Base-by-base conservation (phyloP, 169 alveolate genomes). In the Eimeria maxima region DNA sequence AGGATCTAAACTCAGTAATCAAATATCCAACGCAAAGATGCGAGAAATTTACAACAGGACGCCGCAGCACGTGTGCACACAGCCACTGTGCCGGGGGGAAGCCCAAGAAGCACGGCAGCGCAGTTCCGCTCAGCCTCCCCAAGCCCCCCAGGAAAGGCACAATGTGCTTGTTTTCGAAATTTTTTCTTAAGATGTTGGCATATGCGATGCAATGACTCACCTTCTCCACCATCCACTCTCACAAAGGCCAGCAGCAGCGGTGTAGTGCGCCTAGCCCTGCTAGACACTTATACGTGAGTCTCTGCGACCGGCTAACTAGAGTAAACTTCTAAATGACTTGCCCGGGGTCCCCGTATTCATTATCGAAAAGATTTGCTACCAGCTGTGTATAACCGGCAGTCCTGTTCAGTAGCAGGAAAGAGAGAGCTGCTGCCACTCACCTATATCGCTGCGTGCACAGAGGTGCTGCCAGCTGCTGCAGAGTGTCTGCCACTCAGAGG, bases 51-150 rank as follows among this genome's bases (percentile, higher is more conserved):
- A 38, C 42, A 33, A 53, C 93, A 60, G 80, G 93, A 60, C 78
- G 93, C 80, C 50, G 93, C 93, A 86, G 74, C 93, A 86, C 73
- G 63, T 57, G 93, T 86, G 78, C 93, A 86, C 93, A 86, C 93
- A 86, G 93, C 87, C 87, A 76, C 87, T 76, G 65, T 76, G 55
- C 87, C 87, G 87, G 87, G 87, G 87, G 87, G 87, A 76, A 76
- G 60, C 87, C 60, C 87, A 44, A 76, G 87, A 76, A 76, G 87
- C 87, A 76, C 87, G 87, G 87, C 60, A 76, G 87, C 60, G 60
- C 60, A n/a, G 87, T 10, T 47, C 87, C 55, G 87, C 60, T 76
- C 87, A 45, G 87, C 60, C 87, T 47, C 60, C 63, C 65, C 87
- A 42, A 76, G 60, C 87, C 60, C 87, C 55, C 55, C 22, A 76